Conservation (phyloP, 495 filamentous ascomycete species). For the Bacidia rubella region DNA sequence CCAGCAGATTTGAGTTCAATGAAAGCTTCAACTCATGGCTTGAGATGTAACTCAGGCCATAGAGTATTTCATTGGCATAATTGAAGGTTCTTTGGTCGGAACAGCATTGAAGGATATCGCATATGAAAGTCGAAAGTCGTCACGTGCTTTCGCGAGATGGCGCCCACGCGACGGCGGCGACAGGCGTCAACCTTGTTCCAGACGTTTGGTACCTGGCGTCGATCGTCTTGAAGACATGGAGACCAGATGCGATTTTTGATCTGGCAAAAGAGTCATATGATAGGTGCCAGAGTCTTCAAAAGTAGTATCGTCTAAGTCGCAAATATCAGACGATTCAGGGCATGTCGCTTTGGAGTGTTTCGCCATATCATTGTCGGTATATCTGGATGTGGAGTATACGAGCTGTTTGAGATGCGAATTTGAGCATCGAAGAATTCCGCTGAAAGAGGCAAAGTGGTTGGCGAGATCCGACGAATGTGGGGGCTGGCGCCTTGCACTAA, state of each 20-base stretch:
- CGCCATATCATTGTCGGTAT: not conserved
- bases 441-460: not conserved
- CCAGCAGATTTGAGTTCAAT: too few relatives aligned
- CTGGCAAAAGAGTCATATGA: not conserved
- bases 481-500: too few relatives aligned
- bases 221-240: not conserved
- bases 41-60: too few relatives aligned
- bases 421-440: not conserved
- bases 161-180: not conserved
- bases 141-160: not conserved
- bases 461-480: not conserved
- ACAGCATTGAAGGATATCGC: not conserved
- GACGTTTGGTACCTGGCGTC: slow-evolving; percentile 1
- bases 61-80: too few relatives aligned
- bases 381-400: not conserved
- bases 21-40: too few relatives aligned
- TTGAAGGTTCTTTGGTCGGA: too few relatives aligned
- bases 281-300: not conserved
- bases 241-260: not conserved
- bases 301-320: not conserved
- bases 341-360: not conserved
- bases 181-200: not conserved
- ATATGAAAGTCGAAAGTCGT: not conserved
- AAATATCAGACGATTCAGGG: not conserved
- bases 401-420: not conserved